Evolutionary conservation across 2,329 filamentous ascomycete genomes (phyloP), one percentile per base, ranked within the genome.

Genomic region (Fusarium brevicatenulatum): DNA sequence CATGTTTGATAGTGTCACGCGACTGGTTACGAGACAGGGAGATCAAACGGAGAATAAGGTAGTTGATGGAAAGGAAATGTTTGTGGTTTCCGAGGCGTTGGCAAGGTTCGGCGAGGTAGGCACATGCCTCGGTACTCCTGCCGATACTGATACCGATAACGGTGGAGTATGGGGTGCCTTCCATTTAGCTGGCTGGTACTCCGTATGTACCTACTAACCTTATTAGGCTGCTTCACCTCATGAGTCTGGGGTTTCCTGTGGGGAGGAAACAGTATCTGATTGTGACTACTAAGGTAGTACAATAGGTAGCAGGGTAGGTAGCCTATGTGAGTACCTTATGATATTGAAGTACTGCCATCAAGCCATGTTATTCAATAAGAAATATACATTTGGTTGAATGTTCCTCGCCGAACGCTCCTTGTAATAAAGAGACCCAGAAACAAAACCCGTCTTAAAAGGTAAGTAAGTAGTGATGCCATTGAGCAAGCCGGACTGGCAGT

Each of bases 121-220:
- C 76, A 78, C 75, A 75, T 78, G 76, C 76, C 76, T 78, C 76
- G 76, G 76, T 58, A 74, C 47, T 52, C 55, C 46, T 52, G 59
- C 66, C 71, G 73, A 71, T 39, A 37, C 36, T 37, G 36, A 37
- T 37, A 39, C 19, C 19, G 37, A 12, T 61, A 75, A 78, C 71
- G 75, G 75, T 76, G 63, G 68, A 66, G 60, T 25, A 18, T 43
- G n/a, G 18, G 30, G 30, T 32, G 12, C 19, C n/a, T 34, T 25
- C 15, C 42, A 28, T 43, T 23, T 18, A 19, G 16, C 7, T 25
- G 23, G 23, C 15, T 36, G 34, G 34, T 36, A 25, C 25, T 25
- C 25, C 25, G 25, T 25, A 36, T 16, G 36, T 28, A 46, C 18
- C 11, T 19, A 46, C 36, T 36, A 16, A 36, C 42, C 43, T 21